Evolutionary conservation across 106 monocot genomes (phyloP), one percentile per base, ranked within the genome.

Genomic region (Acorus calamus): DNA sequence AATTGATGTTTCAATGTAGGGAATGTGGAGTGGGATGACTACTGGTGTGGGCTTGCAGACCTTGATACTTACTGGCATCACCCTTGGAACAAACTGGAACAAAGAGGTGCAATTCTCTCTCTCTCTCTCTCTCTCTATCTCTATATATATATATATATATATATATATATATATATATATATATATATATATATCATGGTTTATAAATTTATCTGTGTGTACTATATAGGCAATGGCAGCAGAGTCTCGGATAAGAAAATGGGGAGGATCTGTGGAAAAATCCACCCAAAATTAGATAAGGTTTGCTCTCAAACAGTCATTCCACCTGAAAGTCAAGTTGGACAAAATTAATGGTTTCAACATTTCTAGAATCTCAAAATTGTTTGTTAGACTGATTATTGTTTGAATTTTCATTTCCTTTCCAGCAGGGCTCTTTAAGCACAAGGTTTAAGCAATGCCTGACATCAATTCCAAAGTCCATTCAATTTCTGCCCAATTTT

Each of bases 21-120:
- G 92, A 47, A 79, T 84, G 73, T 92, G 92, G 92, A 60, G 66
- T 28, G 92, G 92, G 4, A 81, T 87, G 78, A 64, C 87, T 3
- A 53, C 65, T 50, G 86, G 92, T 9, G 66, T 81, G 41, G 73
- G 68, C 4, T 47, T 87, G 55, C 92, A 87, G 70, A 84, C 87
- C 0, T 43, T 79, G 56, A 73, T 84, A 69, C 78, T 92, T 45
- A 68, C 69, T 46, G 51, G 50, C 50, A 92, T 92, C 53, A 87
- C 84, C 14, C 13, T 79, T 11, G 41, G 60, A 11, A 87, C 81
- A 55, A 74, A 92, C 54, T 87, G 92, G 87, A 66, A 79, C 3
- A 81, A 76, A 11, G 92, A 92, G 85, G 89, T 83, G 2, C 28
- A 14, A 4, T 13, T 3, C 55, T 57, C 63, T 63, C 50, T 60